Percentiles rank a stretch among this genome's conserved stretches.
phyloP scores from a whole-genome alignment of 2,329 filamentous ascomycete genomes.

The Xylaria sp. region DNA sequence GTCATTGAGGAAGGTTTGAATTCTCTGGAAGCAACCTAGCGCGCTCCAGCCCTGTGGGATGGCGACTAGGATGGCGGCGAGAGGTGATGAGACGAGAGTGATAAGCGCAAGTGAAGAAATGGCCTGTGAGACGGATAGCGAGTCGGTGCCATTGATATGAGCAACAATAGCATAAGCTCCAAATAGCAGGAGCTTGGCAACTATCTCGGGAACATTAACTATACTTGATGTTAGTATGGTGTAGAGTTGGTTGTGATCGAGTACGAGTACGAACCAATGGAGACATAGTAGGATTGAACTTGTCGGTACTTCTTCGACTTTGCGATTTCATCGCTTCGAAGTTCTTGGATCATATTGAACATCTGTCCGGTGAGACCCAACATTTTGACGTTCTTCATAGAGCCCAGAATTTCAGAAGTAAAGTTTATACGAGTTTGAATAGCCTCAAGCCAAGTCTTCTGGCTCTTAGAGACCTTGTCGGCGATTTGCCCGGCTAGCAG shows the following conservation, averaged over 20 bases:
- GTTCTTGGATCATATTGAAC: slow-evolving; percentile 22
- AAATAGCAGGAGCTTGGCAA: slow-evolving; percentile 26
- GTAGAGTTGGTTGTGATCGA: neutral
- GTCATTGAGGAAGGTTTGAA: slow-evolving; percentile 27
- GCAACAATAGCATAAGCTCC: slow-evolving; percentile 31
- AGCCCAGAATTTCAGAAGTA: slow-evolving; percentile 28
- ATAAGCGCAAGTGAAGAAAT: slow-evolving; percentile 31
- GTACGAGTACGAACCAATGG: slow-evolving; percentile 15
- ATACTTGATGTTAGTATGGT: neutral
- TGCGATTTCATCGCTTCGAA: slow-evolving; percentile 29
- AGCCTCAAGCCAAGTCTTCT: slow-evolving; percentile 28
- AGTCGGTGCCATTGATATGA: slow-evolving; percentile 30
- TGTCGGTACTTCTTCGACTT: slow-evolving; percentile 28
- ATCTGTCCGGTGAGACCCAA: slow-evolving; percentile 28
- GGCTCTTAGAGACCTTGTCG: slow-evolving; percentile 27
- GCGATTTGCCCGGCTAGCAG: slow-evolving; percentile 25
- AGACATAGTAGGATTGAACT: slow-evolving; percentile 23
- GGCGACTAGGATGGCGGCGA: slow-evolving; percentile 20
- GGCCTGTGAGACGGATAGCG: slow-evolving; percentile 30
- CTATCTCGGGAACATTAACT: slow-evolving; percentile 27
- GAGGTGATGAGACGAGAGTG: slow-evolving; percentile 19
- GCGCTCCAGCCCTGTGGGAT: slow-evolving; percentile 32
- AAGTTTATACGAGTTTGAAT: slow-evolving; percentile 29
- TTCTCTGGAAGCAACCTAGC: slow-evolving; percentile 29
- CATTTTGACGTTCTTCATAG: slow-evolving; percentile 36